These are phyloP conservation scores for Candida sonorensis DNA, from an alignment of 805 yeast genomes.

Conservation along the genomic window DNA sequence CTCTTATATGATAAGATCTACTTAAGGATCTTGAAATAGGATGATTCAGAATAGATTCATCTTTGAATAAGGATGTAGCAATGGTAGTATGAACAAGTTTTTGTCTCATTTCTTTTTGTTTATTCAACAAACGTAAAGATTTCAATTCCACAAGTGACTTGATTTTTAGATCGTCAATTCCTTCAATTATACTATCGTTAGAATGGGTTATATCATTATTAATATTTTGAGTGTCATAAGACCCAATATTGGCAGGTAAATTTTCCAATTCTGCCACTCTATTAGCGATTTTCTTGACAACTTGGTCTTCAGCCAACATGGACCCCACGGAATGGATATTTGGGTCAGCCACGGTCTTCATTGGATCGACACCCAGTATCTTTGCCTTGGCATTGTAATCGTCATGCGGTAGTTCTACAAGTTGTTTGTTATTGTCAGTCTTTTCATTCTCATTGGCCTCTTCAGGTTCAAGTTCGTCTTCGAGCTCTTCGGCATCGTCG, in stretches of 20 bases:
- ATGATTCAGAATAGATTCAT: conserved; percentile 43
- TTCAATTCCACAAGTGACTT: conserved; percentile 65
- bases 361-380: conserved; percentile 31
- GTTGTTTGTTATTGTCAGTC: not conserved
- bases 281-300: conserved; percentile 46
- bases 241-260: conserved; percentile 65
- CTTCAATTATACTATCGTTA: conserved; percentile 37
- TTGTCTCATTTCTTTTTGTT: conserved; percentile 67
- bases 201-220: conserved; percentile 29
- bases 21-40: conserved; percentile 60
- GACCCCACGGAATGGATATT: conserved; percentile 41
- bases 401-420: conserved; percentile 14
- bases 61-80: conserved; percentile 42
- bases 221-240: conserved; percentile 34
- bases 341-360: conserved; percentile 25
- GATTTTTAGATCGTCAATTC: conserved; percentile 54
- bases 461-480: conserved; percentile 3
- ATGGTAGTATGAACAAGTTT: conserved; percentile 36
- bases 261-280: conserved; percentile 57
- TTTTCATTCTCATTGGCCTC: conserved; percentile 1
- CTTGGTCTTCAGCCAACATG: conserved; percentile 42
- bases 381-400: conserved; percentile 33
- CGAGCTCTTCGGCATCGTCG: conserved; percentile 3
- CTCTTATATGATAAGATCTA: conserved; percentile 60
- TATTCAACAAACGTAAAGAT: conserved; percentile 53